Evolutionary conservation across 2,329 filamentous ascomycete species (phyloP), one percentile per base, ranked within the genome.

Genomic region (Trematosphaeria pertusa): DNA sequence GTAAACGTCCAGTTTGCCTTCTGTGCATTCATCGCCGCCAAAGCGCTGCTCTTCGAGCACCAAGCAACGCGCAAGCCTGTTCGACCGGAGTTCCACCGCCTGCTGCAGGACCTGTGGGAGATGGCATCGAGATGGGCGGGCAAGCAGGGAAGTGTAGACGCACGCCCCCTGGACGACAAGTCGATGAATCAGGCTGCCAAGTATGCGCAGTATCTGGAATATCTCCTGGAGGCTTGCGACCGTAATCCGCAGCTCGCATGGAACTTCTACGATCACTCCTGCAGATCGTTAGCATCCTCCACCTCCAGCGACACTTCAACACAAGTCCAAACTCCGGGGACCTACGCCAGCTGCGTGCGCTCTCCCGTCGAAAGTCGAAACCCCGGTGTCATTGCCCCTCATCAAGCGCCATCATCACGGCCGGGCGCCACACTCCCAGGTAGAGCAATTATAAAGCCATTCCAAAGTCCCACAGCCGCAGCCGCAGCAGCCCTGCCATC

Each of bases 1-100:
- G 66, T 70, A 4, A 70, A 69, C 28, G 59, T 61, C 1, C 66
- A 70, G 14, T 69, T 70, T 26, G 54, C 63, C 8, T 70, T 70
- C 22, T 70, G 66, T 26, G 54, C 65, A 2, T 69, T 65, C 18
- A 54, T 69, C 8, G 65, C 65, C 4, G 66, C 66, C 5, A 70
- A 70, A 38, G 62, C 62, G 10, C 47, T 70, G 1, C 46, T 70
- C 1, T 70, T 62, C 32, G 62, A 60, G 15, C 56, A 62, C 18
- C 61, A 65, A 46, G 52, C 45, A 11, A 54, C 46, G 3, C 40
- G 46, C 20, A 49, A 39, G 20, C 35, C 59, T 3, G 44, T 67
- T 5, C 53, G 54, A 30, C 48, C 62, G 0, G 65, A 69, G 30
- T 69, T 65, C 19, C 46, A 60, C 10, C 53, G 46, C 9, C 41